Base-by-base conservation (phyloP, 2,329 filamentous ascomycete genomes). In the Colletotrichum sp. region DNA sequence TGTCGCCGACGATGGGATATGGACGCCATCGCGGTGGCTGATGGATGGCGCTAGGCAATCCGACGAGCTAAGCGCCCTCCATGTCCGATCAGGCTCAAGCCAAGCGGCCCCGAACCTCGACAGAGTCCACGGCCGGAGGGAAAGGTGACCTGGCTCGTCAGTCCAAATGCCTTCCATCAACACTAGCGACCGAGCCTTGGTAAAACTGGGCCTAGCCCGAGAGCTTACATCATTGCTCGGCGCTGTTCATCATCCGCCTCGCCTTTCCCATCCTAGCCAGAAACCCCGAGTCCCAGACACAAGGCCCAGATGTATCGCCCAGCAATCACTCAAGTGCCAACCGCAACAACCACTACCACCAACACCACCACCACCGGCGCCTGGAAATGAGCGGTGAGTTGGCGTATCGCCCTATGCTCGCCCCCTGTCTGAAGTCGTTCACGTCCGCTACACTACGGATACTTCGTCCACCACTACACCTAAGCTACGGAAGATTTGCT, bases 301-400 rank as follows among this genome's bases (percentile, higher is more conserved):
- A 18, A 34, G 26, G 10, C 16, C 28, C 43, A 32, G 32, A 48
- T 68, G 55, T 24, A 36, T 32, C 30, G 18, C 28, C 10, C 52
- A 39, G 60, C 60, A 36, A n/a, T 64, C 61, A 64, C 32, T 28
- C 61, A 28, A 64, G 61, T 64, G 61, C 61, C 36, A 66, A 34
- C 34, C 34, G 43, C 26, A 32, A 60, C 48, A 28, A 59, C 21
- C 16, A 24, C 36, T 48, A 21, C 34, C 21, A 57, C 57, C 43
- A n/a, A 6, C 39, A 52, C 6, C 43, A 48, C 8, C 36, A 43
- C 39, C 39, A 36, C 13, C 26, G 43, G 26, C 65, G 43, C 60
- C 55, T 70, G 57, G 72, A 78, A 75, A 77, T 75, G 75, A 77
- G 75, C 75, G 68, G 77, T 72, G 75, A 72, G 75, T 57, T 72